Evolutionary conservation across 768 basidiomycete genomes (phyloP).

Genomic region (Hemileccinum impolitum): DNA sequence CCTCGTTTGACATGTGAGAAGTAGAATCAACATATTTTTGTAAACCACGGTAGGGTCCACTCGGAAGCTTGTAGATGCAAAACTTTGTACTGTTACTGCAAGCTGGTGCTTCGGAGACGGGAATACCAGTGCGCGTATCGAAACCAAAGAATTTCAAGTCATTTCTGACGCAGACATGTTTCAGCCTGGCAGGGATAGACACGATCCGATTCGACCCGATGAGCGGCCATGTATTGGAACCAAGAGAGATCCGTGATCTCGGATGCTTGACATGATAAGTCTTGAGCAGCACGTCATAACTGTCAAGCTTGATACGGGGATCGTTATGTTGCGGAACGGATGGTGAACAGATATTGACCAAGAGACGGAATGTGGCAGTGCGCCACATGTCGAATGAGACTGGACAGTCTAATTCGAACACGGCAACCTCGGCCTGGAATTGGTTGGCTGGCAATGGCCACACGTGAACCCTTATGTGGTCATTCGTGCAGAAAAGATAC

Average conservation of each 20-base stretch:
- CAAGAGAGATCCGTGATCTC: slow-evolving; percentile 32
- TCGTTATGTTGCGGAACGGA: no score
- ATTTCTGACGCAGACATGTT: slow-evolving; percentile 28
- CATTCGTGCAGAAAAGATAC: no score
- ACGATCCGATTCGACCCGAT: slow-evolving; percentile 28
- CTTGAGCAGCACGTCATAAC: no score
- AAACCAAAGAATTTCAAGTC: slow-evolving; percentile 29
- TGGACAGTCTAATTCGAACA: slow-evolving; percentile 45
- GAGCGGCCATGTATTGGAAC: slow-evolving; percentile 34
- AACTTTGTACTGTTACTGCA: slow-evolving; percentile 6
- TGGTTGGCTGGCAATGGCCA: no score
- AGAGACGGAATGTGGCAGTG: slow-evolving; percentile 35
- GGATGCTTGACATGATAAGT: no score
- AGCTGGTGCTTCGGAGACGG: slow-evolving; percentile 14
- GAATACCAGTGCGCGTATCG: slow-evolving; percentile 16
- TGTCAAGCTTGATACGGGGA: no score
- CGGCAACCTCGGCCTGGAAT: slow-evolving; percentile 17
- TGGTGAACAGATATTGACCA: slow-evolving; percentile 31
- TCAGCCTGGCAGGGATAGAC: slow-evolving; percentile 15
- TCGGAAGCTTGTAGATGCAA: slow-evolving; percentile 33
- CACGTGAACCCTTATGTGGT: no score
- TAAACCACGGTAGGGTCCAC: slow-evolving; percentile 32
- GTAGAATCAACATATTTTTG: slow-evolving; percentile 37
- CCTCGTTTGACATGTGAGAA: slow-evolving; percentile 38
- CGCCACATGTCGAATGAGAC: slow-evolving; percentile 43